Percentiles rank a stretch among this genome's conserved stretches.
phyloP scores from a whole-genome alignment of 2,329 filamentous ascomycete species.

The Trichophyton verrucosum region DNA sequence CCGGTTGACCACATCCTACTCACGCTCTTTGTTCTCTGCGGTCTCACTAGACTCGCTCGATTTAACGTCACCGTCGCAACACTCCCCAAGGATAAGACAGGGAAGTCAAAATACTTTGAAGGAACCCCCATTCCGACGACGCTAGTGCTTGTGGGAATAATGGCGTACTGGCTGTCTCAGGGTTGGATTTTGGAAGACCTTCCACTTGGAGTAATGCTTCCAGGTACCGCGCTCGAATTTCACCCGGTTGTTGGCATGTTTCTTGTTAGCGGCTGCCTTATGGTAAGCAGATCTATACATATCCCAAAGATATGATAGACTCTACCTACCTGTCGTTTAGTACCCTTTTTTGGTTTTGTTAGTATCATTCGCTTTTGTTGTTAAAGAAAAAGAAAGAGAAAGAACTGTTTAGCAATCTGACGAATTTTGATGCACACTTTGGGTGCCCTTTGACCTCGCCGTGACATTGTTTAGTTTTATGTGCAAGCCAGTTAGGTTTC shows the following conservation, averaged over 20 bases:
- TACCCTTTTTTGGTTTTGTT: background rate
- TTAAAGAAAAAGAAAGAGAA: background rate
- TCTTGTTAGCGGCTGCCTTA: conserved; percentile 76
- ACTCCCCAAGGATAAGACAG: conserved; percentile 79
- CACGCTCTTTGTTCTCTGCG: conserved; percentile 85
- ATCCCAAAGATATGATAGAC: conserved; percentile 66
- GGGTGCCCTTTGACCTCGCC: background rate
- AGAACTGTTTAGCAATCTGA: background rate
- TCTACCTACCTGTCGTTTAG: background rate
- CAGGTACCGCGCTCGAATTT: conserved; percentile 61
- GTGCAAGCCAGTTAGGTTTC: background rate
- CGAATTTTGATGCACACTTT: background rate
- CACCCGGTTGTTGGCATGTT: conserved; percentile 76
- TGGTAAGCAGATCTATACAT: conserved; percentile 90
- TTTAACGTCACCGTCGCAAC: conserved; percentile 93
- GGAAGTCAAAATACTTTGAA: conserved; percentile 93
- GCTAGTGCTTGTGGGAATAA: conserved; percentile 63
- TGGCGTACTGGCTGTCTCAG: conserved; percentile 78
- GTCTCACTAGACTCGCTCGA: conserved; percentile 80
- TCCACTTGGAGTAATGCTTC: conserved; percentile 59
- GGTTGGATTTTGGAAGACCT: conserved; percentile 67
- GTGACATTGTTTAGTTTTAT: background rate
- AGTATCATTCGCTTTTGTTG: background rate
- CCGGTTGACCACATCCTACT: conserved; percentile 66
- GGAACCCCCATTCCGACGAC: conserved; percentile 92